A percentile compares a stretch with the other conserved stretches of the same genome.
Conservation (phyloP, 192 early-diverging fungal species). For the Rhizoclosmatium globosum region DNA sequence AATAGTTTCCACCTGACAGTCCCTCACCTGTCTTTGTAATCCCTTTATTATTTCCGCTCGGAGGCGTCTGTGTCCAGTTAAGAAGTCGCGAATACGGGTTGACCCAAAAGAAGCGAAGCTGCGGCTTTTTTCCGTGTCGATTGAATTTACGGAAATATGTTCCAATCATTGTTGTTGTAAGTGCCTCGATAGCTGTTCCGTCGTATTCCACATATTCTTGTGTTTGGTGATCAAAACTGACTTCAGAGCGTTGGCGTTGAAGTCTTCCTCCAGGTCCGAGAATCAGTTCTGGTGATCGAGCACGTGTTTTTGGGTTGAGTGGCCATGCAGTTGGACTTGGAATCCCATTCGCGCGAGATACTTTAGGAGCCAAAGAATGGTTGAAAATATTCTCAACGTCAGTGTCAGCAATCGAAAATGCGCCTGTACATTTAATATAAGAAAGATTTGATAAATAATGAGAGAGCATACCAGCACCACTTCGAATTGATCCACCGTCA, state of each 20-base stretch:
- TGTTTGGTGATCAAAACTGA: constrained; percentile 32
- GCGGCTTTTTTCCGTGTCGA: constrained; percentile 49
- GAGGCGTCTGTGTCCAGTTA: constrained; percentile 48
- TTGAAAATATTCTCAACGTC: background rate
- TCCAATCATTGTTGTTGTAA: constrained; percentile 56
- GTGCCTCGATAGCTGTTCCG: constrained; percentile 36
- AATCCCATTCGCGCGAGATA: too few relatives aligned
- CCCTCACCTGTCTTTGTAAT: constrained; percentile 52
- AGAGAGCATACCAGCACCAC: background rate
- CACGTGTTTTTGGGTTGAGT: background rate
- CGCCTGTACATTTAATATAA: background rate
- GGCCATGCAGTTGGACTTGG: background rate
- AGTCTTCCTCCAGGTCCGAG: background rate
- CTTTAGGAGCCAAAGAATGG: background rate
- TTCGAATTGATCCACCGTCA: constrained; percentile 2
- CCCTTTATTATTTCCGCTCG: constrained; percentile 18
- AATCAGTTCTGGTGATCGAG: constrained; percentile 2
- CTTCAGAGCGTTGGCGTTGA: constrained; percentile 6
- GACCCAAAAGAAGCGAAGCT: constrained; percentile 59
- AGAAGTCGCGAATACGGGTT: constrained; percentile 57
- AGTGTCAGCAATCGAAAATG: background rate
- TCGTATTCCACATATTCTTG: constrained; percentile 34
- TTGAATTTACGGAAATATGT: constrained; percentile 59
- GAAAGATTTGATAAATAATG: background rate
- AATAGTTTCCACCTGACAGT: too few relatives aligned